These are phyloP conservation scores for Lichtheimia ramosa DNA, from an alignment of 371 early-diverging fungal genomes.

Conservation along the genomic window DNA sequence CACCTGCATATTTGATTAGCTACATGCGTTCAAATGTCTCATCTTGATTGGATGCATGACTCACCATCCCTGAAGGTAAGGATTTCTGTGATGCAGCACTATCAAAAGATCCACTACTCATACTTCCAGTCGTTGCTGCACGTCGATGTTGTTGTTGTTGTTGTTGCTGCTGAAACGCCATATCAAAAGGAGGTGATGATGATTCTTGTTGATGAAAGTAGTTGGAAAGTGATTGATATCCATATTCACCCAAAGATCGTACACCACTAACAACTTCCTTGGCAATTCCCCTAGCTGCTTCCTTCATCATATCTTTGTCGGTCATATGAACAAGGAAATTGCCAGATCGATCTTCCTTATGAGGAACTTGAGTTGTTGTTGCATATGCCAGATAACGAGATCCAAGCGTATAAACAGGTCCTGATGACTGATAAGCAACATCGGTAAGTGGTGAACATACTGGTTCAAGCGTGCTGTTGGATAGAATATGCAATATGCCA, in stretches of 20 bases:
- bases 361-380: conserved; percentile 36
- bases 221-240: conserved; percentile 47
- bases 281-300: conserved; percentile 65
- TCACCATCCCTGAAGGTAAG: conserved; percentile 39
- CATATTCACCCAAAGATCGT: conserved; percentile 57
- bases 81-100: not conserved
- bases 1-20: conserved; percentile 28
- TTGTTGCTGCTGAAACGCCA: not conserved
- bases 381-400: conserved; percentile 65
- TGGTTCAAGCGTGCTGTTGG: too few relatives aligned
- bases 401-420: conserved; percentile 57
- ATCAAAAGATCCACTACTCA: too few relatives aligned
- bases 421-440: conserved; percentile 25
- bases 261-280: conserved; percentile 75
- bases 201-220: conserved; percentile 29
- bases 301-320: conserved; percentile 49
- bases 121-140: not conserved
- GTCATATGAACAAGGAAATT: conserved; percentile 27
- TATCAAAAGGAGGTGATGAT: not conserved
- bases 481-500: not conserved
- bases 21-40: too few relatives aligned
- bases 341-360: not conserved
- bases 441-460: conserved; percentile 37
- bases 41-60: too few relatives aligned
- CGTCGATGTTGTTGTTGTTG: not conserved